A percentile compares a stretch with the other conserved stretches of the same genome.
phyloP scores from a whole-genome alignment of 2,329 filamentous ascomycete species.

The Periconia sp. region DNA sequence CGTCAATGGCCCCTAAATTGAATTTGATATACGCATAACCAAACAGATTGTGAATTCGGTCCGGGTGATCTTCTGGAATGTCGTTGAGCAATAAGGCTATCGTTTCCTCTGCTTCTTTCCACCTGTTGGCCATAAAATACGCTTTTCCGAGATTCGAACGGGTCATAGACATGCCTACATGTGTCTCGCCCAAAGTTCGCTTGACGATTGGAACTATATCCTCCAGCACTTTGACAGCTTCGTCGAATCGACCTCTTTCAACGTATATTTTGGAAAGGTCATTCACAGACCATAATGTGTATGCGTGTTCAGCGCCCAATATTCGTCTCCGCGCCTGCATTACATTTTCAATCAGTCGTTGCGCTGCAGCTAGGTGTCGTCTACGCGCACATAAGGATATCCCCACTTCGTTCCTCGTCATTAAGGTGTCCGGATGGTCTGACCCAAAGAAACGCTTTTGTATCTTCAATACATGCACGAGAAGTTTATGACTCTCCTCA shows the following conservation, averaged over 20 bases:
- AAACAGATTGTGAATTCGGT: constrained; percentile 23
- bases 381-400: constrained; percentile 21
- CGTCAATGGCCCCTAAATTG: constrained; percentile 13
- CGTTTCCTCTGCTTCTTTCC: constrained; percentile 24
- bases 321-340: constrained; percentile 19
- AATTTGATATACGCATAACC: constrained; percentile 24
- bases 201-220: constrained; percentile 20
- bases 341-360: constrained; percentile 19
- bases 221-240: constrained; percentile 26
- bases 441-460: constrained; percentile 24
- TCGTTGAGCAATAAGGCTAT: constrained; percentile 12
- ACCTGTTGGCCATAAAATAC: constrained; percentile 19
- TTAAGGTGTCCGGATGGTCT: constrained; percentile 24
- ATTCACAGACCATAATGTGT: constrained; percentile 32
- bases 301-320: constrained; percentile 34
- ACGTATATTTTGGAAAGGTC: constrained; percentile 33
- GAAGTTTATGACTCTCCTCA: constrained; percentile 12
- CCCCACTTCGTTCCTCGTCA: constrained; percentile 26
- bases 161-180: constrained; percentile 33
- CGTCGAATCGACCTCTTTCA: constrained; percentile 19
- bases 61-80: constrained; percentile 20
- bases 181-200: constrained; percentile 24
- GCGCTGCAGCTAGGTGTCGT: constrained; percentile 11
- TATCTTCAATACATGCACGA: constrained; percentile 17
- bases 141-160: constrained; percentile 33